A percentile compares a stretch with the other conserved stretches of the same genome.
Conservation (phyloP, 768 basidiomycete species). For the Nidularia sp. region DNA sequence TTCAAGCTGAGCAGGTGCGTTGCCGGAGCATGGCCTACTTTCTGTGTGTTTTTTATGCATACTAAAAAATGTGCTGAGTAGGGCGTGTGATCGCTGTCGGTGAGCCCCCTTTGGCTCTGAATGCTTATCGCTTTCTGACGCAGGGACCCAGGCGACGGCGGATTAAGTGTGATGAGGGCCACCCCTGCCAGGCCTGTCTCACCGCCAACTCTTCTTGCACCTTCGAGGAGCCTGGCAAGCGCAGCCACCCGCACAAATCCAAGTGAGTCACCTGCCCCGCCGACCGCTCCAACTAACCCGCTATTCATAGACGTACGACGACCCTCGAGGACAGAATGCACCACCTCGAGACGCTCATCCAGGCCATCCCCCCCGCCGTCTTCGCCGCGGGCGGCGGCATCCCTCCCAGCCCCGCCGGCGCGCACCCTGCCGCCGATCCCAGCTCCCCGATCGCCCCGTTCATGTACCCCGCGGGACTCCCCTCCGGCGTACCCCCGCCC, state of each 20-base stretch:
- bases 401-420: constrained; percentile 19
- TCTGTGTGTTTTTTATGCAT: constrained; percentile 6
- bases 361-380: constrained; percentile 78
- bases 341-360: constrained; percentile 79
- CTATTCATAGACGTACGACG: constrained; percentile 57
- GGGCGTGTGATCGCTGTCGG: constrained; percentile 91
- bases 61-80: constrained; percentile 15
- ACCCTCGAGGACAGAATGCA: constrained; percentile 89
- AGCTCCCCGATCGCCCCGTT: constrained; percentile 34
- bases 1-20: constrained; percentile 84
- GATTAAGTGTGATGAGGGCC: constrained; percentile 87
- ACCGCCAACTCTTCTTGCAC: constrained; percentile 79
- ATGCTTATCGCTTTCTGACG: constrained; percentile 5
- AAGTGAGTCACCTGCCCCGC: constrained; percentile 47
- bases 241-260: constrained; percentile 84
- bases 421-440: constrained; percentile 8
- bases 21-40: not conserved
- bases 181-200: constrained; percentile 86
- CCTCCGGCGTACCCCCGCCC: constrained; percentile 70
- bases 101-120: constrained; percentile 32
- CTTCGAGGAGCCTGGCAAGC: constrained; percentile 84
- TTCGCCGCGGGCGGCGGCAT: constrained; percentile 56
- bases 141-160: constrained; percentile 55
- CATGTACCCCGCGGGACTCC: constrained; percentile 34
- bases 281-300: constrained; percentile 1